Conservation (phyloP, 768 basidiomycete species). For the Rhizopogon vinicolor region DNA sequence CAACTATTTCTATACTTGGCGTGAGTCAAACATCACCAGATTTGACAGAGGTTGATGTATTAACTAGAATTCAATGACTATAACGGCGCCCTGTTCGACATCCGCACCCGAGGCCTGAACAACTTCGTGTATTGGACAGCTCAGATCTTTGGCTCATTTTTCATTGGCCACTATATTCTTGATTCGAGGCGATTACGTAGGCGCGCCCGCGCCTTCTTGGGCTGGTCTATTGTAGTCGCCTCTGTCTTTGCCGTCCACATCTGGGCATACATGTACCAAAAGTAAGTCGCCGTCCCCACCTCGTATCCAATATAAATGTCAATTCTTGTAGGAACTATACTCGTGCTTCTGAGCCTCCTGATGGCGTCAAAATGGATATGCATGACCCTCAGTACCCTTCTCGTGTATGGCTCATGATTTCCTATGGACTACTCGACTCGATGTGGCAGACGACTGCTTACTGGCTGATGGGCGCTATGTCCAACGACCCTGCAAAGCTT, state of each 20-base stretch:
- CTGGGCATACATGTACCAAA: constrained; percentile 34
- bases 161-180: constrained; percentile 45
- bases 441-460: constrained; percentile 33
- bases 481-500: constrained; percentile 42
- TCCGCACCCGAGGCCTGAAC: constrained; percentile 66
- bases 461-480: constrained; percentile 37
- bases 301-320: background rate
- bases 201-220: constrained; percentile 36
- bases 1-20: constrained; percentile 87
- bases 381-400: background rate
- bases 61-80: constrained; percentile 64
- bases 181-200: constrained; percentile 31
- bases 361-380: constrained; percentile 3
- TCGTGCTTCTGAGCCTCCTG: constrained; percentile 2
- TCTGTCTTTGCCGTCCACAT: constrained; percentile 25
- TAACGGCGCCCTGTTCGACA: constrained; percentile 68
- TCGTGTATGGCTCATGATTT: constrained; percentile 3
- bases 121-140: constrained; percentile 71
- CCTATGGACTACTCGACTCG: constrained; percentile 16
- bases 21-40: constrained; percentile 33
- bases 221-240: constrained; percentile 32
- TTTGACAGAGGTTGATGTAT: background rate
- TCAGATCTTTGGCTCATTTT: constrained; percentile 65
- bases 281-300: constrained; percentile 15
- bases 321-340: background rate